These are phyloP conservation scores for Suhomyces canberraensis DNA, from an alignment of 805 yeast species.

Conservation along the genomic window DNA sequence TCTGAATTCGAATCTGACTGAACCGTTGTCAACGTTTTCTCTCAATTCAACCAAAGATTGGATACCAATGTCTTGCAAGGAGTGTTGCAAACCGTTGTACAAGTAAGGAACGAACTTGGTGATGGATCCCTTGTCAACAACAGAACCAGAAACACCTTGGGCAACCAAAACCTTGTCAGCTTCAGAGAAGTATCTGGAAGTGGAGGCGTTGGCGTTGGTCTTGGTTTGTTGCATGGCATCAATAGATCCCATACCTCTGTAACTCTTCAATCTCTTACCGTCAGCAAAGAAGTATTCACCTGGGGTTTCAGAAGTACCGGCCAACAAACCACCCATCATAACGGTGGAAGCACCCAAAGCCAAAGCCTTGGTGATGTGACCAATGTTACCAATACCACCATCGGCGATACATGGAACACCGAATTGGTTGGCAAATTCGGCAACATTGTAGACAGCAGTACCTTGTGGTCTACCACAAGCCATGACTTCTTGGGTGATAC, in stretches of 20 bases:
- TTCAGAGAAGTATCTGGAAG: constrained; percentile 97
- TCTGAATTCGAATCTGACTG: constrained; percentile 92
- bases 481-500: constrained; percentile 99
- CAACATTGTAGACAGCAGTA: constrained; percentile 93
- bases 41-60: constrained; percentile 62
- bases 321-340: constrained; percentile 99
- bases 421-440: constrained; percentile 89
- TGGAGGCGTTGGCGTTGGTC: constrained; percentile 89
- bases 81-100: constrained; percentile 94
- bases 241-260: constrained; percentile 99
- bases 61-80: constrained; percentile 97
- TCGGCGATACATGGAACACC: constrained; percentile 99
- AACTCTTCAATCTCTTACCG: constrained; percentile 94
- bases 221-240: constrained; percentile 97
- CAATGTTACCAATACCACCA: constrained; percentile 98
- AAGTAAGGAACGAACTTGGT: constrained; percentile 92
- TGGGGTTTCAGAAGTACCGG: constrained; percentile 98
- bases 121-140: constrained; percentile 94
- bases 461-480: constrained; percentile 99
- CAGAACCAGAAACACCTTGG: constrained; percentile 98
- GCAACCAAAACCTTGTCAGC: constrained; percentile 94
- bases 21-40: constrained; percentile 59
- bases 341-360: constrained; percentile 96
- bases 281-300: constrained; percentile 98
- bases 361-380: constrained; percentile 95